Conservation (phyloP, 1,139 yeast species). For the Nakaseomyces nivariensis region DNA sequence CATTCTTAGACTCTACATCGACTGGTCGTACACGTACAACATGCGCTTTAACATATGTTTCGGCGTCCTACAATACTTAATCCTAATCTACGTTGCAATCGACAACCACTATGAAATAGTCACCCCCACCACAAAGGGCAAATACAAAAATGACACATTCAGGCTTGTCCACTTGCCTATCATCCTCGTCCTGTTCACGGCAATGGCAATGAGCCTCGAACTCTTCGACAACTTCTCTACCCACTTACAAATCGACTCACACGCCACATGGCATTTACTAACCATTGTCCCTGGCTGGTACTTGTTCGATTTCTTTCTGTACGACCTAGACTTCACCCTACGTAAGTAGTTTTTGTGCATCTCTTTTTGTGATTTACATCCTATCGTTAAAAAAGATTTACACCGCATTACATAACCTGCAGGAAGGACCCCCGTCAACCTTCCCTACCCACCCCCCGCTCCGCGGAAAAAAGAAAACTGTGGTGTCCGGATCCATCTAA, state of each 20-base stretch:
- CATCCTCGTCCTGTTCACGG: constrained; percentile 41
- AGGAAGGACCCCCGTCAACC: too few species aligned
- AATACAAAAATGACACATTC: constrained; percentile 26
- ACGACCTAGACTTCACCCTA: constrained; percentile 17
- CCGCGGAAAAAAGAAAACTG: too few species aligned
- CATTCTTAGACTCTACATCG: constrained; percentile 52
- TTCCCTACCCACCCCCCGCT: too few species aligned
- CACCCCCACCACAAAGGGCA: constrained; percentile 5
- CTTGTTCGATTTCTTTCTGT: constrained; percentile 30
- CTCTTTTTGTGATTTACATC: not conserved
- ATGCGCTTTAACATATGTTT: constrained; percentile 81
- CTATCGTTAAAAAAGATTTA: too few species aligned
- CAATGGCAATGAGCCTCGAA: constrained; percentile 76
- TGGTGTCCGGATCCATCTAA: too few species aligned
- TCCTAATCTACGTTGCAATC: constrained; percentile 13
- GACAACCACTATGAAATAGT: not conserved
- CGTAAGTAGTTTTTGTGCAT: not conserved
- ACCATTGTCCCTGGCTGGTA: constrained; percentile 53
- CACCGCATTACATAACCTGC: too few species aligned
- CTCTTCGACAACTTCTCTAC: constrained; percentile 81
- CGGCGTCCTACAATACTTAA: constrained; percentile 63
- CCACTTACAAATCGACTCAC: constrained; percentile 71
- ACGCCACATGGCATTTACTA: constrained; percentile 82
- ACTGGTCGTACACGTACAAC: constrained; percentile 89
- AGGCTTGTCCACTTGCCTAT: constrained; percentile 40